phyloP scores from a whole-genome alignment of 805 yeast species.

The Lipomyces kockii region DNA sequence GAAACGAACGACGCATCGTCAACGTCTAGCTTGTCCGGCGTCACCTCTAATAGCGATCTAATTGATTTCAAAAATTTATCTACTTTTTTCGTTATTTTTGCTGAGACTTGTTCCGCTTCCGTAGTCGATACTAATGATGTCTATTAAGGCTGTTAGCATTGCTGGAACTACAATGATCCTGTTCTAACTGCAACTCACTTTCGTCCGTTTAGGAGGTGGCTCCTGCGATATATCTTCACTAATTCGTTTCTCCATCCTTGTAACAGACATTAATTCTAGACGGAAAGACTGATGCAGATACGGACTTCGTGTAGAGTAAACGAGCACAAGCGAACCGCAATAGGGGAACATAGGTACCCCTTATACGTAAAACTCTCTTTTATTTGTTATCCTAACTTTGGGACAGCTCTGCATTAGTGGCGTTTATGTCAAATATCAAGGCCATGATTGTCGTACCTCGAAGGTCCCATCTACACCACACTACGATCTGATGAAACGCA shows the following conservation, averaged over 20 bases:
- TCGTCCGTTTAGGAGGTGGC: neutral
- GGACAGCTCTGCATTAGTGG: neutral
- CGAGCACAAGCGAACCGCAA: too few species aligned
- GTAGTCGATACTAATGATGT: neutral
- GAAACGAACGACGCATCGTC: slow-evolving; percentile 12
- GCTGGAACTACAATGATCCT: neutral
- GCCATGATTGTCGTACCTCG: neutral
- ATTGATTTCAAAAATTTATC: slow-evolving; percentile 24
- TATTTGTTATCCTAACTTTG: neutral
- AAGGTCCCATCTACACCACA: neutral
- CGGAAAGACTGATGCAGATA: neutral
- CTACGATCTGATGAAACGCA: neutral
- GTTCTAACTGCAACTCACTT: neutral
- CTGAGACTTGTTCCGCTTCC: slow-evolving; percentile 18
- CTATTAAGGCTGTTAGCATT: neutral
- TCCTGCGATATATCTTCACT: neutral
- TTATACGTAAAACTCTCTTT: neutral
- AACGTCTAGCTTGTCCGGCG: slow-evolving; percentile 26
- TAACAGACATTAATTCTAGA: slow-evolving; percentile 1
- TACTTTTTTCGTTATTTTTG: slow-evolving; percentile 39
- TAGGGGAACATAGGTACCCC: neutral
- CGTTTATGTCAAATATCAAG: neutral
- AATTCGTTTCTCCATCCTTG: neutral
- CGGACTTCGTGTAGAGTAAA: too few species aligned
- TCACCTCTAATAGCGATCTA: slow-evolving; percentile 33